Percentiles rank a stretch among this genome's conserved stretches.
Conservation (phyloP, 176 grass and related monocot species). For the Cymbopogon citratus region DNA sequence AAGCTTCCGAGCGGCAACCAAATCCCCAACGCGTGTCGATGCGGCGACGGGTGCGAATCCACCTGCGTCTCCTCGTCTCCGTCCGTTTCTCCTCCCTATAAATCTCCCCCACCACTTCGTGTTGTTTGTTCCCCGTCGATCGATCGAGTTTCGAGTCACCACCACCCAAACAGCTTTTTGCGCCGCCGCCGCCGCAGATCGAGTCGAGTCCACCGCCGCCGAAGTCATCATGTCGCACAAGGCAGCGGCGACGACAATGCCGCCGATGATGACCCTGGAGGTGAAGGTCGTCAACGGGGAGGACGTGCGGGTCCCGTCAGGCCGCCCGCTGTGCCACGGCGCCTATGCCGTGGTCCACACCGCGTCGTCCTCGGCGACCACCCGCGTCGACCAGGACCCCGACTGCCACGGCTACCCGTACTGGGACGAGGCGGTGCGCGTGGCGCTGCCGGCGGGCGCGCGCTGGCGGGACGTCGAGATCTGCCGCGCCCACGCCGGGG, state of each 20-base stretch:
- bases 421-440: constrained; percentile 39
- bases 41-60: neutral
- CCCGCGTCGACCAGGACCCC: constrained; percentile 14
- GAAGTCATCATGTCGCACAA: neutral
- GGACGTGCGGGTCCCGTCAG: constrained; percentile 4
- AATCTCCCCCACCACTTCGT: neutral
- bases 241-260: neutral
- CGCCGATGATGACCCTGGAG: constrained; percentile 10
- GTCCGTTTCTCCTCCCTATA: neutral
- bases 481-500: neutral
- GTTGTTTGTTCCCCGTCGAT: neutral
- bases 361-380: neutral
- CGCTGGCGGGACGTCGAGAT: constrained; percentile 35
- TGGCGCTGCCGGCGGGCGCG: constrained; percentile 3
- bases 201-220: neutral
- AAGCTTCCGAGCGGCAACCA: neutral
- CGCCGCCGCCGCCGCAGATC: no score
- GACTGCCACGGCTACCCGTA: constrained; percentile 43
- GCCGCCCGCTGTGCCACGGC: constrained; percentile 4
- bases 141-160: neutral
- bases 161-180: neutral
- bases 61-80: neutral
- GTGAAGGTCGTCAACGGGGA: constrained; percentile 47
- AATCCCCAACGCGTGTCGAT: neutral
- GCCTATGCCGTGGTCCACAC: constrained; percentile 28